Base-by-base conservation (phyloP, 352 stramenopile species). In the Phytopythium helicoides region DNA sequence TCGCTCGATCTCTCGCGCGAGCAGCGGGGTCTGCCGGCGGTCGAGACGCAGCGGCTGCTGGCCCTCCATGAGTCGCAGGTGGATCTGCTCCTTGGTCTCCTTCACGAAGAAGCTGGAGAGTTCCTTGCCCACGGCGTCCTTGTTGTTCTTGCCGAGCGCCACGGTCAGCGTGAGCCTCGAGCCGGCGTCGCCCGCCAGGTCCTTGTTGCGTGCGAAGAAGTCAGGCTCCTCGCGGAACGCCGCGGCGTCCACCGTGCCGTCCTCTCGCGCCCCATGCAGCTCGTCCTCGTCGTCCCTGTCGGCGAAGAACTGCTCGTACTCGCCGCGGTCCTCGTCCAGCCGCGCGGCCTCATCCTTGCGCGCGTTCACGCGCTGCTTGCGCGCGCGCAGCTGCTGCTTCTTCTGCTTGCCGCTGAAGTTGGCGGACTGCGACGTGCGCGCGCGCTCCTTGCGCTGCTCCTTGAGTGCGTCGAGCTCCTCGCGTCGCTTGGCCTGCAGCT, bases 331-430 rank as follows among this genome's bases (percentile, higher is more conserved):
- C 34, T 83, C 66, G 38, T 72, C 56, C 47, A 77, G 48, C 25
- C 70, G 60, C 10, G 69, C 77, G 21, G 71, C 71, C 40, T 90
- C 70, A 16, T 88, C 76, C 52, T 72, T 77, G 44, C 83, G 83
- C 25, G 64, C 73, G 26, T 76, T 72, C 25, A 94, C 48, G 5
- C 83, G 81, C 75, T 90, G 78, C 67, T 94, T 94, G 56, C 80
- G 82, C 12, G 80, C 81, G 21, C 83, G 83, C 40, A 94, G 64
- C 62, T 94, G 83, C 56, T 85, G 68, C 56, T 90, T 94, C 63
- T 94, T 94, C 63, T 94, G 78, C 62, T 94, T 94, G 60, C 83
- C 83, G 46, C 83, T 94, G 51, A 94, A 94, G 38, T 71, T 87
- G 48, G 68, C 66, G 40, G 68, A 74, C 28, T 52, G 58, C 1